Evolutionary conservation across 2,329 filamentous ascomycete genomes (phyloP), one percentile per base, ranked within the genome.

Genomic region (Daldinia sp.): DNA sequence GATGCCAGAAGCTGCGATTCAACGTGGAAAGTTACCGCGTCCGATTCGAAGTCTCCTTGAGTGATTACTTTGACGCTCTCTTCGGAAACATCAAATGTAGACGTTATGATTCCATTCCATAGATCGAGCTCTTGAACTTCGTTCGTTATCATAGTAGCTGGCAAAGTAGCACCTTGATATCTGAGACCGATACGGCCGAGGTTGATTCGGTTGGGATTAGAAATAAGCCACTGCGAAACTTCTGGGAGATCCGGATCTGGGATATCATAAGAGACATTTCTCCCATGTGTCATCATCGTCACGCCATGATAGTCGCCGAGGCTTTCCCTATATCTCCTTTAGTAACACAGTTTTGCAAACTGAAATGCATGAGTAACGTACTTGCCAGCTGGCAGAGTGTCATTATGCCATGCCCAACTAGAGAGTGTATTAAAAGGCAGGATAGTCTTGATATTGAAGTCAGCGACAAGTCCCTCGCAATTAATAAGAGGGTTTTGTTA

Each of bases 171-270:
- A 0, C 72, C 75, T 18, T 76, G 74, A 48, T 82, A 82, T 20
- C 73, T 77, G 4, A 84, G 76, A 0, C 82, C 81, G 15, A 84
- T 79, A 1, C 81, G 78, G 1, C 81, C 82, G 0, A 84, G 72
- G 53, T 84, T 84, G 37, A 84, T 74, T 2, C 82, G 78, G 26
- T 84, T 82, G 0, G 81, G 82, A 50, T 84, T 84, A n/a, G 81
- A 79, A 33, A 86, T 86, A 20, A 88, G 75, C 86, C 86, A 88
- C 64, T 87, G 82, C 2, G 83, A 84, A 12, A 79, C 73, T 12
- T 74, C 72, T 3, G 79, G 80, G 4, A 82, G 77, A 0, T 75
- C 68, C 0, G 79, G 72, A 20, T 82, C 79, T 0, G 79, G 78
- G 0, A 80, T 72, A 28, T 81, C 80, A 55, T 82, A 82, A 0